Evolutionary conservation across 2,329 filamentous ascomycete genomes (phyloP), one percentile per base, ranked within the genome.

Genomic region (Xylaria sp.): DNA sequence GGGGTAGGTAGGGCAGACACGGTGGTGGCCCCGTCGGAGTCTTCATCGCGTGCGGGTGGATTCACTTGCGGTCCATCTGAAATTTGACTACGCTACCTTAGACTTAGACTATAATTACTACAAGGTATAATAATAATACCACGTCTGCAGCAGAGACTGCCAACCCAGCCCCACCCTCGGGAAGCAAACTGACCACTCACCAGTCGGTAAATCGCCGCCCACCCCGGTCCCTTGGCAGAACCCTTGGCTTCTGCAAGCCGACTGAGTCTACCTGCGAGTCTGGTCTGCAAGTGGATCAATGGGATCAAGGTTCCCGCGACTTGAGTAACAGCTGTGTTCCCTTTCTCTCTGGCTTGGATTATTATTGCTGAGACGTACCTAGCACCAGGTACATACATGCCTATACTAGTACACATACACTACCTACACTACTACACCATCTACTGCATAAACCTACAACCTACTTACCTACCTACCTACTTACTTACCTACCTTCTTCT

Each of bases 21-120:
- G 66, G 63, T 54, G 66, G 69, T 69, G 72, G 73, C 72, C 60
- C 54, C 60, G 60, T 29, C 63, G 64, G 63, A 70, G 73, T 74
- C 69, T 76, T 74, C 25, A 70, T 72, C 70, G 71, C 68, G 73
- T 68, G 71, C 69, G 72, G 74, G 75, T 75, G 74, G 75, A 74
- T 72, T 72, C 72, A 71, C 63, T 74, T 75, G 74, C 75, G 72
- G 74, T 71, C 76, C 75, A 76, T 77, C 72, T 75, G 29, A n/a
- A 54, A 35, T 35, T 35, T 9, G 32, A 35, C 32, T 35, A 35
- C 8, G 10, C 32, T 32, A 54, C 10, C 5, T n/a, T 10, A 54
- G 16, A 21, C 16, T 8, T 29, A 32, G 48, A 32, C 25, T 47
- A 47, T 18, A 40, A 40, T 40, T 40, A n/a, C 40, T 44, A 44